phyloP scores from a whole-genome alignment of 352 stramenopile genomes.

The Globisporangium abappressorium region DNA sequence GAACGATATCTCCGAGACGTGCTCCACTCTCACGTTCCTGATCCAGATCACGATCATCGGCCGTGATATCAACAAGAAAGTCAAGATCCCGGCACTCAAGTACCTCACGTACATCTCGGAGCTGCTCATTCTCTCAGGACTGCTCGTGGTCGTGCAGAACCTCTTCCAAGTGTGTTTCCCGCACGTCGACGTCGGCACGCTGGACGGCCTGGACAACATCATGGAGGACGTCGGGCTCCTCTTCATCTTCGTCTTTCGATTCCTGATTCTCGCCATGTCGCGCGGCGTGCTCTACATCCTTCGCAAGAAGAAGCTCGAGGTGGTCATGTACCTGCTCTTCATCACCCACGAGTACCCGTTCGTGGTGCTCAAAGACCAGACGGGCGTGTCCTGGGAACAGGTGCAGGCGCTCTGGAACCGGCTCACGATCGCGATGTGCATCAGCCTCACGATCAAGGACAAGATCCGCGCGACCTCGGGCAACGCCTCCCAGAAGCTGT shows the following conservation, averaged over 20 bases:
- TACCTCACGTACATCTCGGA: constrained; percentile 13
- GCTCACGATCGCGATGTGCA: constrained; percentile 4
- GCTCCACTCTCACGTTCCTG: constrained; percentile 29
- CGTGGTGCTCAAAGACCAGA: constrained; percentile 11
- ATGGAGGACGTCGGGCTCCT: constrained; percentile 22
- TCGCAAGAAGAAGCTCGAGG: too few relatives aligned
- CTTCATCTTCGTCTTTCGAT: constrained; percentile 38
- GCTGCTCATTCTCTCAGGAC: constrained; percentile 15
- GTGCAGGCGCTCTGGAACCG: constrained; percentile 15
- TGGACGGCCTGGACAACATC: constrained; percentile 17
- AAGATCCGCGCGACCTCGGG: background rate
- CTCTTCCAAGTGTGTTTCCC: constrained; percentile 11
- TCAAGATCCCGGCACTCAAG: constrained; percentile 21
- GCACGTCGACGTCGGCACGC: background rate
- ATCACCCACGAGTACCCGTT: constrained; percentile 11
- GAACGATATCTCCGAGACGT: constrained; percentile 33
- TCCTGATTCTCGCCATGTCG: constrained; percentile 32
- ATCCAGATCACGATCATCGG: constrained; percentile 36
- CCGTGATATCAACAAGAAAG: constrained; percentile 27
- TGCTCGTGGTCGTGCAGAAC: constrained; percentile 16
- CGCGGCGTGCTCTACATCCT: constrained; percentile 20
- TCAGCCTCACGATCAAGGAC: constrained; percentile 14
- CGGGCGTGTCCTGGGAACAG: constrained; percentile 13
- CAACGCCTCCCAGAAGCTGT: too few relatives aligned
- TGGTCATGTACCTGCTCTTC: too few relatives aligned